Evolutionary conservation across 1,284 basidiomycete genomes (phyloP), one percentile per base, ranked within the genome.

Genomic region (Cystobasidium sp.): DNA sequence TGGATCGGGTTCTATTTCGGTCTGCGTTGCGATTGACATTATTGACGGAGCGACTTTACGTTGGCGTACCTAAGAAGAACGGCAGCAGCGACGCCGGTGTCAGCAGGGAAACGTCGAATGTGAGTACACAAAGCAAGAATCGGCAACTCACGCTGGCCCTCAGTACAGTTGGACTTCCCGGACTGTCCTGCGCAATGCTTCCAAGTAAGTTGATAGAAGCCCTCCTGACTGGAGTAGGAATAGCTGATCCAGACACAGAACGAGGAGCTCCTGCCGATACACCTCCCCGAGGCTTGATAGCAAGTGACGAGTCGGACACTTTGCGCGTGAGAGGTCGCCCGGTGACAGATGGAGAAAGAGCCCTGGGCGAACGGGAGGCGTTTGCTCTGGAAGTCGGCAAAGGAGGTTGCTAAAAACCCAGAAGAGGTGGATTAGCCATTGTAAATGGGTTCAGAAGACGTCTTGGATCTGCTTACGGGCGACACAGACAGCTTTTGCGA

Each of bases 141-240:
- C 8, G n/a, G 12, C 9, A 20, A 51, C 64, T 66, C n/a, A 66
- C 64, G 22, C 64, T 66, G 20, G 64, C 47, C n/a, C 51, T 43
- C 64, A 66, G 51, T 16, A 41, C 49, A 22, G 43, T 66, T 8
- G 64, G 64, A 63, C 64, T 66, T 6, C 31, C 39, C 20, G 64
- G 64, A 53, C 64, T 66, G n/a, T 31, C 64, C 20, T 66, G 64
- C 44, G 49, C 1, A 31, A 66, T 53, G 20, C 51, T 18, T 8
- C 31, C 64, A 7, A 66, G 49, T n/a, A 66, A 3, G 20, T 66
- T 51, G 3, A 66, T 10, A 0, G 64, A 66, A 37, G 37, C 8
- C 20, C 64, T 22, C 43, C 64, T 47, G 20, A 66, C 47, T 52
- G 64, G 64, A 16, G 64, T 66, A 20, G 64, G 64, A 18, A 66